A percentile compares a stretch with the other conserved stretches of the same genome.
Evolutionary conservation across 169 alveolate genomes (phyloP).

Genomic region (Plasmodium gaboni): DNA sequence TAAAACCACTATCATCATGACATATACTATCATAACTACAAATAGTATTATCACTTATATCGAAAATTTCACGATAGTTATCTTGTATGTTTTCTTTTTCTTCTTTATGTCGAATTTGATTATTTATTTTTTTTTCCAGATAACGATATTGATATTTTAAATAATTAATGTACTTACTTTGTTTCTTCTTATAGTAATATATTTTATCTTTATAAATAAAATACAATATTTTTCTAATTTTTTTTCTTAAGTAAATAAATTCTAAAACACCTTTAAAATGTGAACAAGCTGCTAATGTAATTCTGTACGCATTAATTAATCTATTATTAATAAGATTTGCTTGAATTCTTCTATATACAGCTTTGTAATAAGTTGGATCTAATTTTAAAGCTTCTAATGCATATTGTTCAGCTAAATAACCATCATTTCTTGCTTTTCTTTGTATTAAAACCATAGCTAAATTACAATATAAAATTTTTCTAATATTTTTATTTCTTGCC

Average conservation of each 20-base stretch:
- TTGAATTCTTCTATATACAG: conserved; percentile 50
- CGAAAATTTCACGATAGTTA: too few relatives aligned
- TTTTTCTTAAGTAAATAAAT: conserved; percentile 31
- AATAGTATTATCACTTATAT: too few relatives aligned
- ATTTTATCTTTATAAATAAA: conserved; percentile 15
- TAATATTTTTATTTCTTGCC: conserved; percentile 23
- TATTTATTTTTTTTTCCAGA: not conserved
- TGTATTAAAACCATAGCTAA: conserved; percentile 26
- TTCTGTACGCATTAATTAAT: conserved; percentile 31
- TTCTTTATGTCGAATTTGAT: not conserved
- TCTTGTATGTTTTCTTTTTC: not conserved
- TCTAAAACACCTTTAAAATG: conserved; percentile 20
- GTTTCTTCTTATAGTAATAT: not conserved
- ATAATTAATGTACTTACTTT: not conserved
- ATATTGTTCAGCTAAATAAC: conserved; percentile 30
- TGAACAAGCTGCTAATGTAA: conserved; percentile 30
- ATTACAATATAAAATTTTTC: conserved; percentile 27
- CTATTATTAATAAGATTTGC: conserved; percentile 28
- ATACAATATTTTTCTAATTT: conserved; percentile 16
- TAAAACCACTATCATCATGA: too few relatives aligned
- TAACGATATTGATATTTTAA: too few relatives aligned
- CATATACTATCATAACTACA: too few relatives aligned
- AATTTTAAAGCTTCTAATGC: conserved; percentile 38
- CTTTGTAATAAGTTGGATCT: conserved; percentile 32
- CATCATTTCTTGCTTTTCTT: conserved; percentile 46